phyloP scores from a whole-genome alignment of 352 stramenopile species.

The Plasmopara muralis region DNA sequence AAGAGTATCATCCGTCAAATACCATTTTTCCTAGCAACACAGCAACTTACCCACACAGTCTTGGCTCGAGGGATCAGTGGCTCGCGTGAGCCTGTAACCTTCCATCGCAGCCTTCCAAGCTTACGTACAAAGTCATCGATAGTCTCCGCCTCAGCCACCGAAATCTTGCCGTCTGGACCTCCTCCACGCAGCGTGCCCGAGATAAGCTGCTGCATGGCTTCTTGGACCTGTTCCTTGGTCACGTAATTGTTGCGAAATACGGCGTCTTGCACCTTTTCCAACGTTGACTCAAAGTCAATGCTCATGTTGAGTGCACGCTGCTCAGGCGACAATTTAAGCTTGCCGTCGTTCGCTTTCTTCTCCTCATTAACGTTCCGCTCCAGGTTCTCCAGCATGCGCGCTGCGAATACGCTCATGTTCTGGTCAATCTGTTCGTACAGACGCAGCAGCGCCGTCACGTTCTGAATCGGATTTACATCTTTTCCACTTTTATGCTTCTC shows the following conservation, averaged over 20 bases:
- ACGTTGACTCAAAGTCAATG: conserved; percentile 69
- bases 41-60: conserved; percentile 30
- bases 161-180: conserved; percentile 46
- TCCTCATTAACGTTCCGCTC: conserved; percentile 49
- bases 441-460: conserved; percentile 56
- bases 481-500: conserved; percentile 25
- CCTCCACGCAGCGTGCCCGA: conserved; percentile 46
- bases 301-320: conserved; percentile 79
- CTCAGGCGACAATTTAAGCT: conserved; percentile 46
- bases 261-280: conserved; percentile 75
- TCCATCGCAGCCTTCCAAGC: conserved; percentile 68
- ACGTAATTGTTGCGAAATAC: conserved; percentile 84
- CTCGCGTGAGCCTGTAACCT: conserved; percentile 71
- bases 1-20: conserved; percentile 2
- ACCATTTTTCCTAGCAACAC: not conserved
- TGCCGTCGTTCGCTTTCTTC: conserved; percentile 34
- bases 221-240: conserved; percentile 67
- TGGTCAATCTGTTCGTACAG: conserved; percentile 81
- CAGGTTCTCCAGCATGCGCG: conserved; percentile 59
- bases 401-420: conserved; percentile 77
- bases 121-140: conserved; percentile 68
- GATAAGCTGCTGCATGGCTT: conserved; percentile 58
- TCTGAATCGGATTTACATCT: conserved; percentile 61
- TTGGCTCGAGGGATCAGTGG: conserved; percentile 49
- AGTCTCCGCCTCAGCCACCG: conserved; percentile 50